Evolutionary conservation across 164 flowering plant species (phyloP).

Genomic region (Annona cherimola): DNA sequence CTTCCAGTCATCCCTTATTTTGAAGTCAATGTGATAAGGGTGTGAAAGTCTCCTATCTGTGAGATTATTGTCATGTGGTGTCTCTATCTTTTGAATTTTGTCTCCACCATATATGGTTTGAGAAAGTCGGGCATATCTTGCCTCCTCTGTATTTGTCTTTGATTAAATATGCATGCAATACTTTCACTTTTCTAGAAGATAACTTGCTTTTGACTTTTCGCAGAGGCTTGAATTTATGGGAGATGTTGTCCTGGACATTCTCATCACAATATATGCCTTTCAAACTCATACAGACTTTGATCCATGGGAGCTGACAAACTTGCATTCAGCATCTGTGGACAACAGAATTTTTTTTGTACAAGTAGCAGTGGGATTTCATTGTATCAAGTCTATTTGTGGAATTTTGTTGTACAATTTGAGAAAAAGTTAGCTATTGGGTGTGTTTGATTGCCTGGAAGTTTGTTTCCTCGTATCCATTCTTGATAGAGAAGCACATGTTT

Average conservation of each 20-base stretch:
- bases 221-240: slow-evolving; percentile 98
- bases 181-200: slow-evolving; percentile 2
- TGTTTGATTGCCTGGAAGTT: too few species aligned
- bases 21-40: not conserved
- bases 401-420: too few species aligned
- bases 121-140: not conserved
- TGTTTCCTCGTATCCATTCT: too few species aligned
- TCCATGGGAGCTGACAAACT: slow-evolving; percentile 84
- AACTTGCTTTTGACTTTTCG: slow-evolving; percentile 8
- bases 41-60: not conserved
- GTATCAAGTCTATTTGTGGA: too few species aligned
- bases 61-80: not conserved
- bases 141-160: not conserved
- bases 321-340: slow-evolving; percentile 86
- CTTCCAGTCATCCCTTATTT: not conserved
- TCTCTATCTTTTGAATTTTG: not conserved
- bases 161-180: not conserved
- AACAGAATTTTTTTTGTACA: slow-evolving; percentile 76
- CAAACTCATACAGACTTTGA: slow-evolving; percentile 55
- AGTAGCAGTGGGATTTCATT: slow-evolving; percentile 36
- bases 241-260: slow-evolving; percentile 79
- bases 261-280: slow-evolving; percentile 76
- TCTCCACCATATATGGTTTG: not conserved
- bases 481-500: too few species aligned
- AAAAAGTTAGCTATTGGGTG: too few species aligned